Conservation (phyloP, 108 stramenopile species). For the Parmales sp. region DNA sequence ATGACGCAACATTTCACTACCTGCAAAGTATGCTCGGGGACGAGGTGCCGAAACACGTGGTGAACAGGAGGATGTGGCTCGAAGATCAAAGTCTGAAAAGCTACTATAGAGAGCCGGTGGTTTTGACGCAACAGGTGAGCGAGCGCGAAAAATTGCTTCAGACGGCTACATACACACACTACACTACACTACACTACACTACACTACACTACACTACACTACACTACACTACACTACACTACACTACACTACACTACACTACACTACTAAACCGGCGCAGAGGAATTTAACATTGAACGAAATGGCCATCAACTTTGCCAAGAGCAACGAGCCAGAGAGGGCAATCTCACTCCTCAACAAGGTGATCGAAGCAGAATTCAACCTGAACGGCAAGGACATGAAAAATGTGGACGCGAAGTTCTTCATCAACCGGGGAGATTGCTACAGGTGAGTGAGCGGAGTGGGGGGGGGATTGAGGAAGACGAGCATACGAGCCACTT, state of each 20-base stretch:
- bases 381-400: slow-evolving; percentile 2
- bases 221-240: too few species aligned
- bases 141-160: too few species aligned
- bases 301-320: background rate
- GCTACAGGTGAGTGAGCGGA: too few species aligned
- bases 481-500: too few species aligned
- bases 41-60: slow-evolving; percentile 5
- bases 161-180: too few species aligned
- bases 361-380: slow-evolving; percentile 1
- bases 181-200: too few species aligned
- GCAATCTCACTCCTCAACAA: background rate
- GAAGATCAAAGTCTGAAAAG: background rate
- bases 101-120: background rate
- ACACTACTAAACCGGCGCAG: too few species aligned
- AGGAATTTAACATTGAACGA: background rate
- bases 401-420: slow-evolving; percentile 1
- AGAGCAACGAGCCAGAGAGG: background rate
- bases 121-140: slow-evolving; percentile 7
- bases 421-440: slow-evolving; percentile 9
- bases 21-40: background rate
- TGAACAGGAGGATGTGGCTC: background rate
- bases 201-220: too few species aligned
- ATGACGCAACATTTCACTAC: slow-evolving; percentile 5
- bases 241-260: too few species aligned
- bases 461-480: too few species aligned